Conservation (phyloP, 345 rosid species). For the Raphanus raphanistrum region DNA sequence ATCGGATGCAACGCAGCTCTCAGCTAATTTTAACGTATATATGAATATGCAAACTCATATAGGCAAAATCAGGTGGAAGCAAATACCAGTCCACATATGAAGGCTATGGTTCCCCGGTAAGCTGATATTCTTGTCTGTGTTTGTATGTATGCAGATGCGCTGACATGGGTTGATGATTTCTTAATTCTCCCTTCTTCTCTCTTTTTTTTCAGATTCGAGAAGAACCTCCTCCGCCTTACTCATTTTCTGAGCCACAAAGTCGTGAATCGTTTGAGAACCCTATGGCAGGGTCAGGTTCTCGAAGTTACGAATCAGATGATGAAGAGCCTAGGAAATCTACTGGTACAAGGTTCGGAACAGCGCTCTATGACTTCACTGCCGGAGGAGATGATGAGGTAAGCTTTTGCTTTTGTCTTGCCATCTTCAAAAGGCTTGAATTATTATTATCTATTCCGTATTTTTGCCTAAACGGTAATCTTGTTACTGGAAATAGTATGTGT, state of each 20-base stretch:
- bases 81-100: slow-evolving; percentile 61
- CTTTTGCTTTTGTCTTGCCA: background rate
- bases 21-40: slow-evolving; percentile 3
- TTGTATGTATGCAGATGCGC: background rate
- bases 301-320: slow-evolving; percentile 66
- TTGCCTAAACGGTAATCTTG: background rate
- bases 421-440: background rate
- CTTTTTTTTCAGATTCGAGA: slow-evolving; percentile 65
- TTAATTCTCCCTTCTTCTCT: background rate
- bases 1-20: slow-evolving; percentile 7
- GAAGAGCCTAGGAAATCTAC: slow-evolving; percentile 61
- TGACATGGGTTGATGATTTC: slow-evolving; percentile 1
- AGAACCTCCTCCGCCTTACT: slow-evolving; percentile 92
- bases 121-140: slow-evolving; percentile 20
- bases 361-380: slow-evolving; percentile 96
- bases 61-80: slow-evolving; percentile 67
- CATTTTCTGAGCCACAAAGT: slow-evolving; percentile 58
- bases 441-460: background rate
- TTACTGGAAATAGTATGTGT: background rate
- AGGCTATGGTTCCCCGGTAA: slow-evolving; percentile 73
- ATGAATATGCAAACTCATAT: slow-evolving; percentile 27
- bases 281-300: slow-evolving; percentile 57
- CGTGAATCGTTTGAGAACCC: slow-evolving; percentile 81
- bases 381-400: slow-evolving; percentile 99
- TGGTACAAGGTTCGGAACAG: slow-evolving; percentile 68